phyloP scores from a whole-genome alignment of 2,329 filamentous ascomycete genomes.

The Fusarium praegraminearum region DNA sequence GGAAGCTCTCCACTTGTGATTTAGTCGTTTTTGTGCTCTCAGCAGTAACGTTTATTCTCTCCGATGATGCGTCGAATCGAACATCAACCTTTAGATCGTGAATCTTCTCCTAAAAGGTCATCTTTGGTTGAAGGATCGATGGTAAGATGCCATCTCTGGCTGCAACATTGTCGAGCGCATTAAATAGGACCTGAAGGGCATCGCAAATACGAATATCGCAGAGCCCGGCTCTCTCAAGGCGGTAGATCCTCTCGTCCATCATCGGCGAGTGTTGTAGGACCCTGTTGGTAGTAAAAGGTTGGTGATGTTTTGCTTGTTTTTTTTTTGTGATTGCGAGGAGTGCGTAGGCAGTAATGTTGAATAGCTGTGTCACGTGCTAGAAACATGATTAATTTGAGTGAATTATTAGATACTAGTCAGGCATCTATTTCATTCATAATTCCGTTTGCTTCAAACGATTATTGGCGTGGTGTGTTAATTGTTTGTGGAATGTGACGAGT shows the following conservation, averaged over 20 bases:
- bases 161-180: background rate
- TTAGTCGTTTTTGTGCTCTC: background rate
- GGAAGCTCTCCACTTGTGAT: background rate
- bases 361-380: background rate
- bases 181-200: background rate
- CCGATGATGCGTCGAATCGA: background rate
- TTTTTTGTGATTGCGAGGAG: background rate
- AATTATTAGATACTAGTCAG: background rate
- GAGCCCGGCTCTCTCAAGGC: background rate
- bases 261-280: fast-evolving
- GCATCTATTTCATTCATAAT: background rate
- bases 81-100: background rate
- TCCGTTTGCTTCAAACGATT: background rate
- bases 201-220: background rate
- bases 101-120: background rate
- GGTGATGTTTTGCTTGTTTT: background rate
- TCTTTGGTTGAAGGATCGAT: background rate
- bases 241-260: background rate
- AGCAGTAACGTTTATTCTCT: background rate
- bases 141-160: background rate
- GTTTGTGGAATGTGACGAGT: background rate
- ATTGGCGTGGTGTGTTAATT: background rate
- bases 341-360: background rate
- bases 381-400: background rate
- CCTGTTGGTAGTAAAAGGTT: background rate